Base-by-base conservation (phyloP, 169 alveolate species). In the Babesia sp. region DNA sequence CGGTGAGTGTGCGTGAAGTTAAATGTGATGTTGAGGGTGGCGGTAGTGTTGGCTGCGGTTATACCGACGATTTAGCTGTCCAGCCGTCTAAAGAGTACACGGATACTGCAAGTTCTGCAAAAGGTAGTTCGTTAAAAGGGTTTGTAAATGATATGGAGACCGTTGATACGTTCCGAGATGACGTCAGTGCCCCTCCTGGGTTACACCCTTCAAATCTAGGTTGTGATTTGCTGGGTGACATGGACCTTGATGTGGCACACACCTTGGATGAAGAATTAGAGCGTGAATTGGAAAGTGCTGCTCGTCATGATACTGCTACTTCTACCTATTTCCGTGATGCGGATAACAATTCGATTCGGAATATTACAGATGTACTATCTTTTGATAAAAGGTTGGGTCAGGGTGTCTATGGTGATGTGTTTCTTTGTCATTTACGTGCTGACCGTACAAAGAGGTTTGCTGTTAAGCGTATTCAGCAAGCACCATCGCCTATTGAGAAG, bases 321-420 rank as follows among this genome's bases (percentile, higher is more conserved):
- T 39, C 75, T 1, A 79, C 56, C 39, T 70, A 56, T 69, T 61
- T 79, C 37, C 20, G 87, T 28, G 63, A 48, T 31, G 58, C 72
- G 42, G 45, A 60, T 14, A 72, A 34, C 56, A 59, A 63, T 37
- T 39, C 39, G 39, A 29, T 71, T 0, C 56, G 64, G 37, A 72
- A 63, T 57, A 81, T 81, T 31, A 72, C 89, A 0, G 89, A 81
- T 31, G 76, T 56, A 9, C 46, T 81, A 44, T 48, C 87, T n/a
- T 81, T 89, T 26, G 89, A 71, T 36, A 85, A 81, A 54, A 66
- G 70, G 33, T 55, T 89, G 33, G 93, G 93, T 9, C 83, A 89
- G 55, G 93, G 93, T 0, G 93, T 89, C 6, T 89, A 89, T 56
- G 93, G 93, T 2, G 90, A 89, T 22, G 93, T 89, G 22, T 84